Conservation (phyloP, 176 grass and related monocot genomes). For the Pharus latifolius region DNA sequence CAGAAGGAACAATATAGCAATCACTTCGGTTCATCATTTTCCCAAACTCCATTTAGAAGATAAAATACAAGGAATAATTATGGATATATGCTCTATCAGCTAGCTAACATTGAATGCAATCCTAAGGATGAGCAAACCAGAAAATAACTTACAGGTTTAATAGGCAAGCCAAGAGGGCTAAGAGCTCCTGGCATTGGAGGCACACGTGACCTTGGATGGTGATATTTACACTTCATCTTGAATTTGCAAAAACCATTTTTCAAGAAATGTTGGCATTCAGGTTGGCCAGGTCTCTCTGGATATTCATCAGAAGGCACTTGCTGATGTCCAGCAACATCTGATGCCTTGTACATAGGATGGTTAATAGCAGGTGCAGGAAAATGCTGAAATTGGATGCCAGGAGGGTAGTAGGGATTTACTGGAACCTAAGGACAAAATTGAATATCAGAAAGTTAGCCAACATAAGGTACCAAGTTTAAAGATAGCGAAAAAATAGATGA, state of each 20-base stretch:
- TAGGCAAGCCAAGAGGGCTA: conserved; percentile 70
- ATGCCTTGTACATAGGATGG: conserved; percentile 36
- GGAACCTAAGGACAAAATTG: conserved; percentile 43
- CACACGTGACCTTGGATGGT: conserved; percentile 56
- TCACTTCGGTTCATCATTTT: neutral
- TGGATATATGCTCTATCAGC: neutral
- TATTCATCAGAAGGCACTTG: conserved; percentile 50
- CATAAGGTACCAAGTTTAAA: neutral
- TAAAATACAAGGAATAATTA: neutral
- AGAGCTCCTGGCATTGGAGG: conserved; percentile 25
- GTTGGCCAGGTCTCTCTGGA: conserved; percentile 75
- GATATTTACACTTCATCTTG: conserved; percentile 61
- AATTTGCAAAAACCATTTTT: conserved; percentile 85
- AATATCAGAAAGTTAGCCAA: conserved; percentile 3
- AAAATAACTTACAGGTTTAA: conserved; percentile 58
- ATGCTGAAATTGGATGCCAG: conserved; percentile 39
- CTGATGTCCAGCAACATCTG: conserved; percentile 36
- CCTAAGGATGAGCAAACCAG: neutral
- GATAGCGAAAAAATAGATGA: neutral
- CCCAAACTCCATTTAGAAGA: neutral
- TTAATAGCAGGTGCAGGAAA: conserved; percentile 40
- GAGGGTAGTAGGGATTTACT: conserved; percentile 49
- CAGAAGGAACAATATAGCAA: no score
- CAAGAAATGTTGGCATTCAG: conserved; percentile 77
- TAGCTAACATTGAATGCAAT: neutral